These are phyloP conservation scores for Populus ilicifolia DNA, from an alignment of 345 rosid species.

Conservation along the genomic window DNA sequence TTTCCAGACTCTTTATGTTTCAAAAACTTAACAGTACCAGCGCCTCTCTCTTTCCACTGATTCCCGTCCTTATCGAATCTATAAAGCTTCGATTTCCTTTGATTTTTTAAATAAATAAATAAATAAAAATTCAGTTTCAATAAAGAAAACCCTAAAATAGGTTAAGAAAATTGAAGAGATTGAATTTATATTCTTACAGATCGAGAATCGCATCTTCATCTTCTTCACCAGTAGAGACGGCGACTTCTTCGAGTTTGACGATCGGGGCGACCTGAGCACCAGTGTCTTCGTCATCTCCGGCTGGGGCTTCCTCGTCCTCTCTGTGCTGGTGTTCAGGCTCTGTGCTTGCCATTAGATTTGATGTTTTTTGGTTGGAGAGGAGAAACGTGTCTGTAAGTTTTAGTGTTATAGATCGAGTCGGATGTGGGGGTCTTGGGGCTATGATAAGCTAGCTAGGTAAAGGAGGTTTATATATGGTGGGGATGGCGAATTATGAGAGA, in stretches of 20 bases:
- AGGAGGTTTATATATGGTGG: not conserved
- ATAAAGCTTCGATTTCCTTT: conserved; percentile 90
- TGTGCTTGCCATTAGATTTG: conserved; percentile 49
- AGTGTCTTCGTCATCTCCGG: conserved; percentile 87
- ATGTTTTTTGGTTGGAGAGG: not conserved
- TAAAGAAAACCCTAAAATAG: not conserved
- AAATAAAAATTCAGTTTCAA: not conserved
- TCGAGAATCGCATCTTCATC: conserved; percentile 75
- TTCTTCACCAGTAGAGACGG: conserved; percentile 86
- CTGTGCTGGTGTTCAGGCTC: conserved; percentile 48
- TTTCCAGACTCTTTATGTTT: conserved; percentile 71
- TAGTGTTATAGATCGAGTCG: not conserved
- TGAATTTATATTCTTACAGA: conserved; percentile 40
- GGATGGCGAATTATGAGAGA: not conserved
- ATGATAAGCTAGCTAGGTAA: not conserved
- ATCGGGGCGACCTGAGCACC: conserved; percentile 92
- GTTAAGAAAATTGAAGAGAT: not conserved
- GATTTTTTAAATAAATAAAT: conserved; percentile 30
- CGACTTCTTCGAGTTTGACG: conserved; percentile 74
- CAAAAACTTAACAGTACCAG: conserved; percentile 78
- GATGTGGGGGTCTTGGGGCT: not conserved
- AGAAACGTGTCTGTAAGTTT: not conserved
- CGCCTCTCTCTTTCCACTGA: conserved; percentile 97
- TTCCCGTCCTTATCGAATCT: conserved; percentile 75
- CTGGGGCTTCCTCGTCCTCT: conserved; percentile 63